Conservation (phyloP, 176 grass and related monocot genomes). For the Olyra latifolia region DNA sequence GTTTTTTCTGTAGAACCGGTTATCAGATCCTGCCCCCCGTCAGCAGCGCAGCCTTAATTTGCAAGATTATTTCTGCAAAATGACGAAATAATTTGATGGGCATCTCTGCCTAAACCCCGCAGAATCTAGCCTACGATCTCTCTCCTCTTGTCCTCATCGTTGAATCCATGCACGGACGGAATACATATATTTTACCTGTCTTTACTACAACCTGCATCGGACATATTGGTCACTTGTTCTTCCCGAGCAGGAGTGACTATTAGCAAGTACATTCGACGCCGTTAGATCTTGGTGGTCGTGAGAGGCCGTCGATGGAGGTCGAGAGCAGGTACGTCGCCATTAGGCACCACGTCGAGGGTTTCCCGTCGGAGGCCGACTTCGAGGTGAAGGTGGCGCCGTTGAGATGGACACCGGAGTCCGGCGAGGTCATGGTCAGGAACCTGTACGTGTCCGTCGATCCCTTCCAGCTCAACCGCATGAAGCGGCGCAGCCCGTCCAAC, state of each 20-base stretch:
- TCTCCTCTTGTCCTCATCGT: too few species aligned
- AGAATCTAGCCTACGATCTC: not conserved
- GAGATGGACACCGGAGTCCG: constrained; percentile 33
- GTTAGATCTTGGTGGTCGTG: not conserved
- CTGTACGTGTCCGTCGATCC: constrained; percentile 61
- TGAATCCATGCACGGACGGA: too few species aligned
- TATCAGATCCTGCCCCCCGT: too few species aligned
- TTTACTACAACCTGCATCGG: too few species aligned
- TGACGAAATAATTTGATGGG: not conserved
- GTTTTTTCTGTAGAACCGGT: too few species aligned
- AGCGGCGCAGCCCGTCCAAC: constrained; percentile 44
- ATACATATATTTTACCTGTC: too few species aligned
- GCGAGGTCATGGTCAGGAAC: constrained; percentile 55
- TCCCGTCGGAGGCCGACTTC: constrained; percentile 53
- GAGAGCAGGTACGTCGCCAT: constrained; percentile 38
- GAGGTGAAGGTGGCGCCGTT: constrained; percentile 25
- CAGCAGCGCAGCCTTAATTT: too few species aligned
- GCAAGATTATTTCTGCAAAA: too few species aligned
- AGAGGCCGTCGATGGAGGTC: constrained; percentile 22
- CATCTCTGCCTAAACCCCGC: not conserved
- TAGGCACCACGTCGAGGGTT: constrained; percentile 42
- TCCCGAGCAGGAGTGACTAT: too few species aligned
- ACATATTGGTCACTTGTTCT: too few species aligned
- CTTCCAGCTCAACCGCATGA: constrained; percentile 78
- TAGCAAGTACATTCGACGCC: not conserved